phyloP scores from a whole-genome alignment of 1,284 basidiomycete species.

The Puccinia horiana region DNA sequence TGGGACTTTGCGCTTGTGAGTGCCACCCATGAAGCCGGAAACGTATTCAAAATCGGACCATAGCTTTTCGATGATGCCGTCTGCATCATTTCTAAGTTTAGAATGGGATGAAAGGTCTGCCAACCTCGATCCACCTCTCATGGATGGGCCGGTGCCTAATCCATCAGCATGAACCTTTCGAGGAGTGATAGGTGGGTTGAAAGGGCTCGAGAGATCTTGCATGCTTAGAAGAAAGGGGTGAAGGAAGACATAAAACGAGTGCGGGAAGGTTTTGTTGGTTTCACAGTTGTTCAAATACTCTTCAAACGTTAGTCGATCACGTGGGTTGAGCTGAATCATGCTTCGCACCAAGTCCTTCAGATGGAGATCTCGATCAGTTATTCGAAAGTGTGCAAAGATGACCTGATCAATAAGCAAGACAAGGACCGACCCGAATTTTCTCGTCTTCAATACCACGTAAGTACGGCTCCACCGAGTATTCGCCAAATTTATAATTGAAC shows the following conservation, averaged over 20 bases:
- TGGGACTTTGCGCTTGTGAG: conserved; percentile 30
- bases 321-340: conserved; percentile 83
- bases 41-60: conserved; percentile 73
- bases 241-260: conserved; percentile 89
- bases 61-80: conserved; percentile 72
- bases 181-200: conserved; percentile 57
- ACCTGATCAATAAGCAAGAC: not conserved
- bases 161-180: conserved; percentile 44
- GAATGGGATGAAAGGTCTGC: conserved; percentile 56
- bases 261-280: conserved; percentile 75
- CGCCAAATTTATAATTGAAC: conserved; percentile 88
- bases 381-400: not conserved
- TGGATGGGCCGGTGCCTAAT: conserved; percentile 41
- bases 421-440: conserved; percentile 71
- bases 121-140: not conserved
- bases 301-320: conserved; percentile 77
- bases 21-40: conserved; percentile 27
- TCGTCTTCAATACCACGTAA: conserved; percentile 77
- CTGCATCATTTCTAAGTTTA: conserved; percentile 72
- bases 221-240: conserved; percentile 82
- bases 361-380: conserved; percentile 52
- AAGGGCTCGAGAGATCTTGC: conserved; percentile 66
- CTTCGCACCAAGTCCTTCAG: conserved; percentile 77
- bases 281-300: conserved; percentile 75
- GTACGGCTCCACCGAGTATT: conserved; percentile 74